These are phyloP conservation scores for Lodderomyces margitis DNA, from an alignment of 1,139 yeast species.

Conservation along the genomic window DNA sequence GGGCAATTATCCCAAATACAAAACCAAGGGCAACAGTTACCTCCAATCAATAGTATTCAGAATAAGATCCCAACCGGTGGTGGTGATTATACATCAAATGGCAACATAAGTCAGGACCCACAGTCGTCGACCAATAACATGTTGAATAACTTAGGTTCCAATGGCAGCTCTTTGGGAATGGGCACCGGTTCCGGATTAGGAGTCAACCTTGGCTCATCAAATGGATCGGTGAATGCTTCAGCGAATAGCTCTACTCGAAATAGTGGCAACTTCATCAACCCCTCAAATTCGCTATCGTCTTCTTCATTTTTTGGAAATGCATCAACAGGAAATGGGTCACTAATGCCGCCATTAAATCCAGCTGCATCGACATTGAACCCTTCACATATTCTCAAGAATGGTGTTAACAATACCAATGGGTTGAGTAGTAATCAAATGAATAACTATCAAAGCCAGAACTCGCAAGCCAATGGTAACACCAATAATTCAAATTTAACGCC, in stretches of 20 bases:
- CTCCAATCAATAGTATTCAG: conserved; percentile 39
- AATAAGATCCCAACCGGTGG: conserved; percentile 29
- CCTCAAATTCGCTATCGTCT: conserved; percentile 1
- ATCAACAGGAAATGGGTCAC: conserved; percentile 6
- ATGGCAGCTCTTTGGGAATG: neutral
- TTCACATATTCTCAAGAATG: conserved; percentile 15
- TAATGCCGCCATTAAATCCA: conserved; percentile 18
- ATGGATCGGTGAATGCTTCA: neutral
- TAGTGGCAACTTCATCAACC: conserved; percentile 1
- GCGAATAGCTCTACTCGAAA: conserved; percentile 8
- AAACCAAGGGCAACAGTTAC: conserved; percentile 34
- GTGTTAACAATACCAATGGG: neutral
- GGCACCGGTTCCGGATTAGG: neutral
- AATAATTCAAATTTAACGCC: neutral
- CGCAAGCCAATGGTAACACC: neutral
- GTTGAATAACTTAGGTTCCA: neutral
- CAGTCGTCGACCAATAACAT: neutral
- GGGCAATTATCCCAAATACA: conserved; percentile 20
- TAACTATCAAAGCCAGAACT: too few relatives aligned
- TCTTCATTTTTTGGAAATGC: conserved; percentile 2
- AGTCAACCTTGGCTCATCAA: neutral
- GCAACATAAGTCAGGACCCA: neutral
- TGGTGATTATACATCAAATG: neutral
- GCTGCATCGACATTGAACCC: conserved; percentile 26
- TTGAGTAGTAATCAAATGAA: neutral